phyloP scores from a whole-genome alignment of 208 protist genomes.

The Leishmania tropica region DNA sequence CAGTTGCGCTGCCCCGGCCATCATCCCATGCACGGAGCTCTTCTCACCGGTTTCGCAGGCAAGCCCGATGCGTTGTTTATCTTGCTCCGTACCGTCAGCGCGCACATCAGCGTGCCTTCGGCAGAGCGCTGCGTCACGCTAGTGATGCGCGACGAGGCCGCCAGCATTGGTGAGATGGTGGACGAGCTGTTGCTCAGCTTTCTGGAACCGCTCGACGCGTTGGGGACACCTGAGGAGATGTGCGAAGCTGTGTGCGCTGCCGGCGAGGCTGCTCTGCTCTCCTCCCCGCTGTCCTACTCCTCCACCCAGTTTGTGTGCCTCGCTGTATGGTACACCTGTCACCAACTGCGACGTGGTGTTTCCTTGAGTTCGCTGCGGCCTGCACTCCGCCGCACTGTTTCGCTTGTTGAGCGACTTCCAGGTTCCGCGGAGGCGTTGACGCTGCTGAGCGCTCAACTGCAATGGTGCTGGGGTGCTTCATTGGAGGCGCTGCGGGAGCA shows the following conservation, averaged over 20 bases:
- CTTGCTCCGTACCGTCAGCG: conserved; percentile 16
- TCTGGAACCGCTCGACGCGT: conserved; percentile 12
- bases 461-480: conserved; percentile 28
- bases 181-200: conserved; percentile 9
- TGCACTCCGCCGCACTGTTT: conserved; percentile 8
- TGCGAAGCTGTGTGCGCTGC: conserved; percentile 22
- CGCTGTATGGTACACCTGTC: conserved; percentile 11
- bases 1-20: neutral
- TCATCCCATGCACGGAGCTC: neutral
- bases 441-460: conserved; percentile 26
- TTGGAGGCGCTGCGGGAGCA: conserved; percentile 22
- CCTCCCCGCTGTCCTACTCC: neutral
- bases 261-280: neutral
- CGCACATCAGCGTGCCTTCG: neutral
- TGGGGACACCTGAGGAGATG: conserved; percentile 5
- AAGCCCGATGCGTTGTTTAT: conserved; percentile 8
- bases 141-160: conserved; percentile 3
- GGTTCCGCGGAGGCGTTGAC: conserved; percentile 15
- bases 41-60: neutral
- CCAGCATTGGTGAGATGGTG: conserved; percentile 3
- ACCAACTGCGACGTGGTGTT: conserved; percentile 11
- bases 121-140: conserved; percentile 6
- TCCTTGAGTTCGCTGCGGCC: conserved; percentile 14
- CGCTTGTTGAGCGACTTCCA: neutral
- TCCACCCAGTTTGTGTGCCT: conserved; percentile 11